These are phyloP conservation scores for Melocanna baccifera DNA, from an alignment of 176 grass and related monocot species.

Conservation along the genomic window DNA sequence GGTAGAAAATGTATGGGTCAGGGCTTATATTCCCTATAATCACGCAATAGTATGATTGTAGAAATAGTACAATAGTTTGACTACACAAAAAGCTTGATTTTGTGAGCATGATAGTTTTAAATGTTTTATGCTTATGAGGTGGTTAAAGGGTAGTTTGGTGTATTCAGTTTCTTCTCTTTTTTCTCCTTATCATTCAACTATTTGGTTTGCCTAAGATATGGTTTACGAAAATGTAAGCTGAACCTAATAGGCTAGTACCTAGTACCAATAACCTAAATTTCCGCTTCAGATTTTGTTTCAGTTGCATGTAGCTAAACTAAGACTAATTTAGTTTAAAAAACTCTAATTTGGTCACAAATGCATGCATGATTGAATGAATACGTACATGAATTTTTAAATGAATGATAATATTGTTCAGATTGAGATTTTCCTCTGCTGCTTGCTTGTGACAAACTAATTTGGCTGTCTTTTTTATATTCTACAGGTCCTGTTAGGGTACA, in stretches of 20 bases:
- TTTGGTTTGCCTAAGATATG: not conserved
- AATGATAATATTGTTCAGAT: conserved; percentile 19
- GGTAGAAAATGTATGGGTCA: not conserved
- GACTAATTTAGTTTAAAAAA: not conserved
- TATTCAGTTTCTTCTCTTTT: not conserved
- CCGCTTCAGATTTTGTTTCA: conserved; percentile 6
- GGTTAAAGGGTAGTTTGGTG: not conserved
- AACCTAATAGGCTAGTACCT: not conserved
- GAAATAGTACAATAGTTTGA: not conserved
- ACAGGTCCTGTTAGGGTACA: conserved; percentile 57
- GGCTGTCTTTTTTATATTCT: conserved; percentile 5
- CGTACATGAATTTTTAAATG: not conserved
- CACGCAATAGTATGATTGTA: not conserved
- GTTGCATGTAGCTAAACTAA: conserved; percentile 5
- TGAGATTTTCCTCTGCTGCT: conserved; percentile 15
- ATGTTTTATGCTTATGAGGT: conserved; percentile 9
- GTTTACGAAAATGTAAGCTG: not conserved
- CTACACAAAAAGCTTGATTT: not conserved
- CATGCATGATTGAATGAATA: not conserved
- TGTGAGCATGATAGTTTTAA: not conserved
- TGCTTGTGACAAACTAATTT: conserved; percentile 23
- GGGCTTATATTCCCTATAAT: not conserved
- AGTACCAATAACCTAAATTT: not conserved
- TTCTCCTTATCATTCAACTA: not conserved
- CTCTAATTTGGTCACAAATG: conserved; percentile 20